Evolutionary conservation across 805 yeast species (phyloP), one percentile per base, ranked within the genome.

Genomic region (Starmerella etchellsii): DNA sequence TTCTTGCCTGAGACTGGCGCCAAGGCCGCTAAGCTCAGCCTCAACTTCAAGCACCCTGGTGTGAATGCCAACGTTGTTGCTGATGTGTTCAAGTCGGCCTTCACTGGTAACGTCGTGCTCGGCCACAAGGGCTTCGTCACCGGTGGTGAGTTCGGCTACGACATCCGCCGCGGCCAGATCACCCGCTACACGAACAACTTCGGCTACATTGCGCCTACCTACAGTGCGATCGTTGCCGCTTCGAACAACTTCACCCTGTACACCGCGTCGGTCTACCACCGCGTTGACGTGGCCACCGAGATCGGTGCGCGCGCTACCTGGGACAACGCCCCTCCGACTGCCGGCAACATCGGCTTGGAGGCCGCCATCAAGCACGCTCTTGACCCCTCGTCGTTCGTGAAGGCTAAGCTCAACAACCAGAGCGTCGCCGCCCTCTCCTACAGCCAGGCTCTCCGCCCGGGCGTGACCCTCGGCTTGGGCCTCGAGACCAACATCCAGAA

Each of bases 301-400:
- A 94, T 85, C 57, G 98, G 96, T 71, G 94, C 96, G 60, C 87
- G 82, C 74, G 95, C 95, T 58, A 78, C 91, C 53, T 83, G 88
- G 77, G 95, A 85, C 70, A 77, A 94, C 50, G 73, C 75, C 65
- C 62, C 74, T 35, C 64, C 80, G 37, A 74, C 85, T 54, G 73
- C 81, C 31, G 57, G 78, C 64, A 78, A 76, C 60, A 95, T 87
- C 57, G 83, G 80, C 59, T 77, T 91, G 58, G 98, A 91, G 74
- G 81, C 87, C 52, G 97, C 95, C 57, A 76, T 95, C 65, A 88
- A 84, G 76, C 88, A 88, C 76, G 68, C 71, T 54, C 77, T 93
- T 62, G 98, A 91, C 71, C 63, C 72, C 44, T 63, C 88, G 50
- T 78, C 95, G 51, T 87, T 82, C 62, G 81, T 91, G 65, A 91